phyloP scores from a whole-genome alignment of 108 stramenopile genomes.

The Skeletonema tropicum region DNA sequence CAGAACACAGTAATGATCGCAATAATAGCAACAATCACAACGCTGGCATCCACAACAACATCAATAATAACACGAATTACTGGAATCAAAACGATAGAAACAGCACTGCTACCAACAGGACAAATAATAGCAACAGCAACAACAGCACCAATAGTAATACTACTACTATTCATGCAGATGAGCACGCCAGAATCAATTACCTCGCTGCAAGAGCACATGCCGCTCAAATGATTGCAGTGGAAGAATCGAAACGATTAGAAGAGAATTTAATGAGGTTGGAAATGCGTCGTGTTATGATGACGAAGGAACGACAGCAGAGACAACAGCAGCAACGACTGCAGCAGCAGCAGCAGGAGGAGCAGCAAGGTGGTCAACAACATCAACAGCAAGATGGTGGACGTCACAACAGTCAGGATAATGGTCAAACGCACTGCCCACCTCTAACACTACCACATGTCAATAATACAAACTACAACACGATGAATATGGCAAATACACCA shows the following conservation, averaged over 20 bases:
- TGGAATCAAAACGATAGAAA: neutral
- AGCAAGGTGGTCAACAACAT: too few species aligned
- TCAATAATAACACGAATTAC: too few species aligned
- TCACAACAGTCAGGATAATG: too few species aligned
- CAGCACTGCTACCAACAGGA: too few species aligned
- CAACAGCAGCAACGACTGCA: neutral
- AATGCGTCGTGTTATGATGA: constrained; percentile 24
- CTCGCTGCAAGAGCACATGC: constrained; percentile 40
- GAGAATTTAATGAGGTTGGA: constrained; percentile 40
- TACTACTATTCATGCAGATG: constrained; percentile 7
- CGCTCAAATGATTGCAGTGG: constrained; percentile 36
- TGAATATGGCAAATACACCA: neutral
- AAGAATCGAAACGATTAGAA: constrained; percentile 30
- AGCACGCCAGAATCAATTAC: constrained; percentile 21
- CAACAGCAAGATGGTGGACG: neutral
- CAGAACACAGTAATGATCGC: too few species aligned
- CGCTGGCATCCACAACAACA: too few species aligned
- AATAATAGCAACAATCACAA: too few species aligned
- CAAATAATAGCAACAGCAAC: too few species aligned
- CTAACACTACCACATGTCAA: neutral
- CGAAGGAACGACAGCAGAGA: neutral
- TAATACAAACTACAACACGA: neutral
- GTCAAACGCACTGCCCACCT: neutral
- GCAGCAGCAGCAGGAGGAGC: too few species aligned
- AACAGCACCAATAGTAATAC: constrained; percentile 3